A percentile compares a stretch with the other conserved stretches of the same genome.
phyloP scores from a whole-genome alignment of 345 rosid genomes.

The Odontarrhena argentea region DNA sequence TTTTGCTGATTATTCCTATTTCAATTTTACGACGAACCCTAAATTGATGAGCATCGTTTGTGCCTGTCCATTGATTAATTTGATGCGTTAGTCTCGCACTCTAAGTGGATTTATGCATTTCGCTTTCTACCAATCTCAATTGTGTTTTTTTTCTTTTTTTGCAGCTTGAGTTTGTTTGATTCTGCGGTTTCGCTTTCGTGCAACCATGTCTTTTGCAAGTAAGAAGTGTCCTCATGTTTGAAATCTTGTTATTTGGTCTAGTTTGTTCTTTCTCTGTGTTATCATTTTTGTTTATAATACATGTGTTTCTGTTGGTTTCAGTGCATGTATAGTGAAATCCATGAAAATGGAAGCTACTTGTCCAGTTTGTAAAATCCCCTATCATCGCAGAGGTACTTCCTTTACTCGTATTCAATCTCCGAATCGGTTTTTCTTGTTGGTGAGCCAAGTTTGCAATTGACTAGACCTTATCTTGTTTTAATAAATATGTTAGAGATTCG shows the following conservation, averaged over 20 bases:
- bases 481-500: constrained; percentile 63
- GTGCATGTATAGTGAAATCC: constrained; percentile 72
- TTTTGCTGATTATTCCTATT: not conserved
- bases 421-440: not conserved
- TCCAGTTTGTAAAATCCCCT: constrained; percentile 86
- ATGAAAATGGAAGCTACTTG: constrained; percentile 77
- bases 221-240: constrained; percentile 24
- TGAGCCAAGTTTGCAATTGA: not conserved
- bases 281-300: not conserved
- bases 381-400: constrained; percentile 62
- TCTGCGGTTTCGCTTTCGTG: constrained; percentile 75
- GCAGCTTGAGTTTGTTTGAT: constrained; percentile 78
- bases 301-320: constrained; percentile 28
- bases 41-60: not conserved
- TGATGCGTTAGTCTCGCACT: not conserved
- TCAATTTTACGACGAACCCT: not conserved
- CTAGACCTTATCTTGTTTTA: not conserved
- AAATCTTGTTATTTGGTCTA: not conserved
- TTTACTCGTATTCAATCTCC: not conserved
- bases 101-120: not conserved
- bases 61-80: not conserved
- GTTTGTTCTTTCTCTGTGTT: not conserved
- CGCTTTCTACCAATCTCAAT: not conserved
- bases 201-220: constrained; percentile 96
- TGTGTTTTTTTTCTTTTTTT: not conserved